Evolutionary conservation across 2,329 filamentous ascomycete genomes (phyloP).

Genomic region (Scytalidium sp.): DNA sequence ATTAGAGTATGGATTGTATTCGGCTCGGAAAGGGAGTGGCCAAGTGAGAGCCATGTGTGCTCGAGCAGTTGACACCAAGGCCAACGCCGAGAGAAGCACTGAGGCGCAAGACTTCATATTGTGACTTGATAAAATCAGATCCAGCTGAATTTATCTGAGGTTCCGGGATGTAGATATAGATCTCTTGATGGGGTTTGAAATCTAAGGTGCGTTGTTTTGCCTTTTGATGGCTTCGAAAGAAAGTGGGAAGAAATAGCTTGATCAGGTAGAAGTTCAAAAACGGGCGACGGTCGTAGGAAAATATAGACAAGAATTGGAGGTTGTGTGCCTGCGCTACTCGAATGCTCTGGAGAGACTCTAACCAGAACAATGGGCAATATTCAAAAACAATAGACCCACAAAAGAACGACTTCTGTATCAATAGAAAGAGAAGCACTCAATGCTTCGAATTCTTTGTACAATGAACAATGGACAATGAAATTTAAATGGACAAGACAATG

Average conservation of each 20-base stretch:
- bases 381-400: neutral
- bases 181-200: neutral
- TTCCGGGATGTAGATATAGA: neutral
- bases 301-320: neutral
- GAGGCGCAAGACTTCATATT: neutral
- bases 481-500: neutral
- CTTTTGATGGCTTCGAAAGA: neutral
- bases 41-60: slow-evolving; percentile 19
- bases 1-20: slow-evolving; percentile 10
- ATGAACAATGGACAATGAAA: neutral
- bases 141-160: neutral
- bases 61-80: slow-evolving; percentile 3
- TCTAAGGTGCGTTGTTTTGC: neutral
- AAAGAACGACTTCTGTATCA: neutral
- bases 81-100: neutral
- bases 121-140: neutral
- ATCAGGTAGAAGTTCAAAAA: neutral
- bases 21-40: slow-evolving; percentile 14
- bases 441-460: neutral
- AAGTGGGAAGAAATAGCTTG: neutral
- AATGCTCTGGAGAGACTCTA: neutral
- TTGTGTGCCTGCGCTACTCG: neutral
- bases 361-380: neutral
- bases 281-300: neutral
- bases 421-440: neutral